Percentiles rank a stretch among this genome's conserved stretches.
Conservation (phyloP, 306 rosid species). For the Biancaea sappan region DNA sequence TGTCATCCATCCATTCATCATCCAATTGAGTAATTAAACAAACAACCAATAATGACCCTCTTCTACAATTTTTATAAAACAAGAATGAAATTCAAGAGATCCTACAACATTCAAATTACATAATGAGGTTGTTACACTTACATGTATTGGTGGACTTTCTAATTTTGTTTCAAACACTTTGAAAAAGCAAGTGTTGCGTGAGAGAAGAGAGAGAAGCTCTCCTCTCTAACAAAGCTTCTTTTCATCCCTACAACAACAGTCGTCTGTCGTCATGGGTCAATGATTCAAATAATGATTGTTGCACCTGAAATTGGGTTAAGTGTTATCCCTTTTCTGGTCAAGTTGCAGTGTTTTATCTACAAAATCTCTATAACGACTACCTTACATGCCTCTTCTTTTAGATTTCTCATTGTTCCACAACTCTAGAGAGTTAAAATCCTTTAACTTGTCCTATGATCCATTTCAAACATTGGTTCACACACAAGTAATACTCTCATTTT, state of each 20-base stretch:
- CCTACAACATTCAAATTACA: no score
- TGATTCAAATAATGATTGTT: no score
- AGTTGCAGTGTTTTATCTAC: no score
- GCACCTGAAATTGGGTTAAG: neutral
- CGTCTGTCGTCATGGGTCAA: neutral
- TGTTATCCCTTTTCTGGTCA: neutral
- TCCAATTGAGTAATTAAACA: neutral
- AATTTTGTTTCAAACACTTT: no score
- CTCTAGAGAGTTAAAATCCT: neutral
- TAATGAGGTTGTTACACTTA: no score
- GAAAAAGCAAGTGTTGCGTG: neutral
- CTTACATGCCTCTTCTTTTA: no score
- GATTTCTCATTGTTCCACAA: neutral
- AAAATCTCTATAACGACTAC: no score
- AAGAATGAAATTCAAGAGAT: no score
- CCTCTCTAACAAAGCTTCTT: neutral
- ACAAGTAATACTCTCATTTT: neutral
- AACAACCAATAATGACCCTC: neutral
- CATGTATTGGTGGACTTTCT: no score
- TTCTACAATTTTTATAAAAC: no score
- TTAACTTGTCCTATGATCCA: neutral
- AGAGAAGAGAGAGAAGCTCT: neutral
- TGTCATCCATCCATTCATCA: no score
- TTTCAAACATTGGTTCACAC: neutral
- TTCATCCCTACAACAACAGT: neutral